Base-by-base conservation (phyloP, 2,329 filamentous ascomycete species). In the Bretziella fagacearum region DNA sequence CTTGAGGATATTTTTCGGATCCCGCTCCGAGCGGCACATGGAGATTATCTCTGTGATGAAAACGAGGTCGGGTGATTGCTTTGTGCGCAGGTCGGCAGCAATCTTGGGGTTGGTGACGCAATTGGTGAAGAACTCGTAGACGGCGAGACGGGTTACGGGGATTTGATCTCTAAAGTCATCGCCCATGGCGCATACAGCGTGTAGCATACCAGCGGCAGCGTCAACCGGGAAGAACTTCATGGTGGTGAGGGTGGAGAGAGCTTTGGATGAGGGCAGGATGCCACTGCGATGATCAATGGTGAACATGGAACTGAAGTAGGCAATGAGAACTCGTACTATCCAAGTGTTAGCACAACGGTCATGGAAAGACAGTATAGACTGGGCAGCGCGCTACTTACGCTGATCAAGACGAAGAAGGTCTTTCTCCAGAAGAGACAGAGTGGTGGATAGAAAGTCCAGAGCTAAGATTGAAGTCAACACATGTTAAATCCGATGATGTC, bases 201-300 rank as follows among this genome's bases (percentile, higher is more conserved):
- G 56, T 18, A 75, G 63, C 26, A 76, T 71, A 44, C 67, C 61
- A 48, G 64, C 56, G 17, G 63, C 71, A 51, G 65, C 65, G 10
- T 62, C 56, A 1, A 69, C 63, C 32, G 69, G 66, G 57, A 76
- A 76, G 10, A 61, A 59, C 44, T 65, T 67, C 66, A 73, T 73
- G 41, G 55, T 54, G 35, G 61, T 62, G 41, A 76, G 66, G 23
- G 65, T 62, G 1, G 63, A 62, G n/a, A 76, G 57, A 1, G 72
- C 71, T 37, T 65, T 69, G 3, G 70, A 63, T 2, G 72, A 71
- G 1, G 72, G 65, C 36, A 70, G 59, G 47, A 76, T 67, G 33
- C 73, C 73, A n/a, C 70, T 71, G 55, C 71, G 71, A 58, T 74
- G 71, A 52, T 76, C 72, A 46, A 71, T 67, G 2, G 69, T 69